Percentiles rank a stretch among this genome's conserved stretches.
Evolutionary conservation across 345 rosid species (phyloP).

Genomic region (Corymbia maculata): DNA sequence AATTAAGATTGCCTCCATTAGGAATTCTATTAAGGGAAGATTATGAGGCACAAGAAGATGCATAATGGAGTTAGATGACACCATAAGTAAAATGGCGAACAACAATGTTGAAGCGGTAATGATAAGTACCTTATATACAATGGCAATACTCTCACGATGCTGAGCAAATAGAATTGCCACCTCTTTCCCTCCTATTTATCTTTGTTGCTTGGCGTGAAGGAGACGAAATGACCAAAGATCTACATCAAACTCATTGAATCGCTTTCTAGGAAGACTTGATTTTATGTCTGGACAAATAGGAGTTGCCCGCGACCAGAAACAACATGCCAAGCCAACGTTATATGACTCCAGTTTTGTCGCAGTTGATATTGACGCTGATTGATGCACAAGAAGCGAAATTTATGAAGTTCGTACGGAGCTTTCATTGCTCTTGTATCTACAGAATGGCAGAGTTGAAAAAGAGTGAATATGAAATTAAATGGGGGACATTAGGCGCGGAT

Average conservation of each 20-base stretch:
- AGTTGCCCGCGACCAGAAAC: neutral
- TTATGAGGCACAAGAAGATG: neutral
- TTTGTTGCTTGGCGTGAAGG: neutral
- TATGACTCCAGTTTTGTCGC: neutral
- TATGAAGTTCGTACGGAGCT: neutral
- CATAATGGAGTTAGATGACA: neutral
- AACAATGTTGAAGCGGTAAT: neutral
- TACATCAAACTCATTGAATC: neutral
- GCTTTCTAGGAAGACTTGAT: neutral
- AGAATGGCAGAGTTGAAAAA: neutral
- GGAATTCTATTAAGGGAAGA: neutral
- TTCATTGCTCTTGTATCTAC: neutral
- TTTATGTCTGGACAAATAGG: neutral
- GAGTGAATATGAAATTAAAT: neutral
- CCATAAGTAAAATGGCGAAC: neutral
- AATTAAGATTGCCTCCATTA: neutral
- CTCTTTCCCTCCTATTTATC: neutral
- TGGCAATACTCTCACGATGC: neutral
- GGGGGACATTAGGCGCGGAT: neutral
- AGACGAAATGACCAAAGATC: neutral
- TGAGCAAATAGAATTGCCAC: neutral
- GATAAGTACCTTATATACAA: neutral
- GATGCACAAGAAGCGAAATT: neutral
- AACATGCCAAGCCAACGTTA: neutral
- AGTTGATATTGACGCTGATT: neutral